Conservation (phyloP, 306 rosid genomes). For the Canavalia ensiformis region DNA sequence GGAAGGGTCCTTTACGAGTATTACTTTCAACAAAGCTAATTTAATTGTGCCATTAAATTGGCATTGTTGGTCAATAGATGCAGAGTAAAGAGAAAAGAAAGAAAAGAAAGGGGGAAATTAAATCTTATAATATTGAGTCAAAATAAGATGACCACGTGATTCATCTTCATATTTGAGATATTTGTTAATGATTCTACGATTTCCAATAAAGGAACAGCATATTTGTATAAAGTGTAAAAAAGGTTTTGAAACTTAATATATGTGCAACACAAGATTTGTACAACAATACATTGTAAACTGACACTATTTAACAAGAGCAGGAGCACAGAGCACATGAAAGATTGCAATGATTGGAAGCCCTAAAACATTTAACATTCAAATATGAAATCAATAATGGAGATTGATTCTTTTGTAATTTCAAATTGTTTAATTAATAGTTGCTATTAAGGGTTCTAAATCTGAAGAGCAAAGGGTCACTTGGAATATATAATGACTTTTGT, state of each 20-base stretch:
- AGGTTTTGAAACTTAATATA: not conserved
- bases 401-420: not conserved
- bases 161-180: not conserved
- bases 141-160: constrained; percentile 40
- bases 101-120: too few species aligned
- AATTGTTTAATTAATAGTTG: not conserved
- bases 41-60: too few species aligned
- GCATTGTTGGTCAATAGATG: too few species aligned
- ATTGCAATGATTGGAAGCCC: constrained; percentile 19
- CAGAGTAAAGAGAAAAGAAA: not conserved
- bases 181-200: not conserved
- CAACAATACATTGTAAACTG: not conserved
- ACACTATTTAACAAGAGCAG: not conserved
- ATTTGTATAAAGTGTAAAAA: not conserved
- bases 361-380: constrained; percentile 10
- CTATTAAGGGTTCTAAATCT: constrained; percentile 19
- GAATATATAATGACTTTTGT: constrained; percentile 29
- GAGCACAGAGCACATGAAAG: not conserved
- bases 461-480: not conserved
- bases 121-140: constrained; percentile 8
- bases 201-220: constrained; percentile 35
- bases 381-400: constrained; percentile 10
- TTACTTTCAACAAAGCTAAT: not conserved
- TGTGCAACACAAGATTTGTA: constrained; percentile 16
- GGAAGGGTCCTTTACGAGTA: not conserved